Evolutionary conservation across 352 stramenopile species (phyloP), one percentile per base, ranked within the genome.

Genomic region (Phytophthora constricta): DNA sequence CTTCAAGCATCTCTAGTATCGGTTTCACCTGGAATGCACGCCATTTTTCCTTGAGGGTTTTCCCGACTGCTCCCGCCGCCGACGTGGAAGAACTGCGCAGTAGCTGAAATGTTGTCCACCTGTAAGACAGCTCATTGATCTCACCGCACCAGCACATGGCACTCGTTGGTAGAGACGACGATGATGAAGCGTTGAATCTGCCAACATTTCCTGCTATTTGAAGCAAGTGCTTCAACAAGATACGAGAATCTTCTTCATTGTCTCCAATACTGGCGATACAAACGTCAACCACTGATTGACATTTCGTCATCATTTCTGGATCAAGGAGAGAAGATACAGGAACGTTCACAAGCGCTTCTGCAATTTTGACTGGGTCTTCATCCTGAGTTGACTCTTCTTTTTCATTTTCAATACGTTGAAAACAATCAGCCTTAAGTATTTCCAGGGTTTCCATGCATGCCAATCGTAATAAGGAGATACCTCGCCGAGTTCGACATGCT

Each of bases 101-200:
- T 31, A 92, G 63, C 57, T 87, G 80, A 49, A 93, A 93, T 13
- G 84, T 90, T 14, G 82, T 90, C 82, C 84, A 93, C 27, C 76
- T 76, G 58, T 90, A 88, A 16, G 76, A 87, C 16, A 77, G 16
- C 0, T 62, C 47, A 19, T 57, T 76, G 39, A 84, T 76, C 25
- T 72, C 65, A 19, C 75, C 55, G 37, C 77, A 75, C 51, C 67
- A 84, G 22, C 62, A 46, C 26, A 70, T 8, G 46, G 74, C 37
- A 39, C 20, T 49, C 47, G 39, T 19, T 22, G 52, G 14, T 43
- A 39, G n/a, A n/a, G 27, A 37, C 13, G 28, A 58, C n/a, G 68
- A 58, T 23, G 58, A 62, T 17, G 65, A 66, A 25, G n/a, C 68
- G 14, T 47, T 55, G 51, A 55, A 60, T 42, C 54, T 42, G 7